Percentiles rank a stretch among this genome's conserved stretches.
Conservation (phyloP, 345 rosid species). For the Brassica carinata region DNA sequence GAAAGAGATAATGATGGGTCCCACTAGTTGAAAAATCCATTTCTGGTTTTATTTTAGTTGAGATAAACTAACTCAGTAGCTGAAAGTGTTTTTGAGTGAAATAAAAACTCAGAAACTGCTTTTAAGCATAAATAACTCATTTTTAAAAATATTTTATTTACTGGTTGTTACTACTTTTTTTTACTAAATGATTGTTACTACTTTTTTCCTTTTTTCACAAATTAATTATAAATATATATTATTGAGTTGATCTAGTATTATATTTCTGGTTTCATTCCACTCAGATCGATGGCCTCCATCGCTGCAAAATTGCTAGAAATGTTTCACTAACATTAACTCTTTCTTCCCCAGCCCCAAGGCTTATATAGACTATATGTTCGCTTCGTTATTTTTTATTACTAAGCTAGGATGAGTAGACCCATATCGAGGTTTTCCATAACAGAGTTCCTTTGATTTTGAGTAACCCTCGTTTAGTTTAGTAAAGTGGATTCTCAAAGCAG, state of each 20-base stretch:
- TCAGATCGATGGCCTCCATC: constrained; percentile 27
- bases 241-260: not conserved
- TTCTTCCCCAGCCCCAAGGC: constrained; percentile 36
- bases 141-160: not conserved
- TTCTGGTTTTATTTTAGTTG: too few species aligned
- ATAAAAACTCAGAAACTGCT: too few species aligned
- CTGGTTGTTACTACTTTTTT: not conserved
- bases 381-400: not conserved
- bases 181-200: not conserved
- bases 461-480: not conserved
- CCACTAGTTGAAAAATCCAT: too few species aligned
- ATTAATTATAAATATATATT: not conserved
- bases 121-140: not conserved
- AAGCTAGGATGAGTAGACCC: not conserved
- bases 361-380: constrained; percentile 1
- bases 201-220: not conserved
- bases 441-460: not conserved
- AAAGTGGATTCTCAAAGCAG: not conserved
- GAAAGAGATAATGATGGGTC: too few species aligned
- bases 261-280: constrained; percentile 6
- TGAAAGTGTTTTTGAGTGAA: too few species aligned
- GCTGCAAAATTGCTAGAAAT: constrained; percentile 39
- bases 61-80: too few species aligned
- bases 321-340: constrained; percentile 37
- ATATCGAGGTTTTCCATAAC: not conserved